Conservation (phyloP, 306 rosid genomes). For the Calophaca sinica region DNA sequence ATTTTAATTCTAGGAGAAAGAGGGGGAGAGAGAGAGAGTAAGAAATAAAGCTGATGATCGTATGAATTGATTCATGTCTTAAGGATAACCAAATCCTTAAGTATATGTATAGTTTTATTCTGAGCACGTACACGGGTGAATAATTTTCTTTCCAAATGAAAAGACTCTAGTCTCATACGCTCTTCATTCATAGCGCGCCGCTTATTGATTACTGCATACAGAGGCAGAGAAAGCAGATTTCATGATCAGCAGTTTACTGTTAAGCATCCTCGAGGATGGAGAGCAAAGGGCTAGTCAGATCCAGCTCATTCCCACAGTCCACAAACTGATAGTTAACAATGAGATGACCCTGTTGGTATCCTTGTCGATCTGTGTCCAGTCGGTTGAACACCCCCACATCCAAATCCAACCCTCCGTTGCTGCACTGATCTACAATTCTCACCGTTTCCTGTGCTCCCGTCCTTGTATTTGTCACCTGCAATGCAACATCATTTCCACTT, state of each 20-base stretch:
- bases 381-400: constrained; percentile 59
- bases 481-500: neutral
- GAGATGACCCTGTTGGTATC: constrained; percentile 63
- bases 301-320: constrained; percentile 52
- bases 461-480: constrained; percentile 61
- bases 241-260: too few relatives aligned
- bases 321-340: constrained; percentile 62
- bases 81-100: neutral
- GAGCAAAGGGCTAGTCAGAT: constrained; percentile 6
- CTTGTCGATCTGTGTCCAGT: constrained; percentile 57
- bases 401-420: constrained; percentile 78
- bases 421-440: constrained; percentile 74
- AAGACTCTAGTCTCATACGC: neutral
- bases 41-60: too few relatives aligned
- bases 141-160: neutral
- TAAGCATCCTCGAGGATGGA: constrained; percentile 37
- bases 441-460: constrained; percentile 62
- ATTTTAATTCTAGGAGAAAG: too few relatives aligned
- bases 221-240: too few relatives aligned
- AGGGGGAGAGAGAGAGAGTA: too few relatives aligned
- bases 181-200: too few relatives aligned
- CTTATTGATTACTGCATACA: neutral
- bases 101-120: neutral
- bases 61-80: too few relatives aligned
- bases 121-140: neutral